phyloP scores from a whole-genome alignment of 2,329 filamentous ascomycete genomes.

The Fusarium odoratissimum region DNA sequence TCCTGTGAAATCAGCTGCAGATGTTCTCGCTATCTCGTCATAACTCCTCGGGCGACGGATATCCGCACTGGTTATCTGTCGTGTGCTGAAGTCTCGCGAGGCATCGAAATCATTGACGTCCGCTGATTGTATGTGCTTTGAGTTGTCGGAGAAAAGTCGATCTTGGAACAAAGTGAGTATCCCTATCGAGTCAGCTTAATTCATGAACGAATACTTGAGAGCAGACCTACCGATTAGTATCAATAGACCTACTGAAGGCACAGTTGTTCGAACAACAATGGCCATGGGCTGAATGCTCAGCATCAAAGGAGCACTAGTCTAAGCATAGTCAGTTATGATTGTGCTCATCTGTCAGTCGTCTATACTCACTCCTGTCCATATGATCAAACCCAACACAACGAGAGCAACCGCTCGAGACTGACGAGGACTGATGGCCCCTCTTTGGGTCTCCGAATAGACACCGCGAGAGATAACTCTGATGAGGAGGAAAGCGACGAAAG shows the following conservation, averaged over 20 bases:
- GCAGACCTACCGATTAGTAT: constrained; percentile 58
- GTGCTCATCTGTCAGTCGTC: neutral
- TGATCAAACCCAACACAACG: constrained; percentile 57
- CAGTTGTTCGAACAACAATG: constrained; percentile 59
- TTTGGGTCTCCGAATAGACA: constrained; percentile 48
- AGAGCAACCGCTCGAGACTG: constrained; percentile 57
- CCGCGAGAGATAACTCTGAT: constrained; percentile 55
- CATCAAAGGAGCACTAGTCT: constrained; percentile 65
- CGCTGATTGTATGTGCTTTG: neutral
- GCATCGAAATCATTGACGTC: constrained; percentile 18
- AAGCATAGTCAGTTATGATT: constrained; percentile 2
- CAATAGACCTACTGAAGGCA: constrained; percentile 63
- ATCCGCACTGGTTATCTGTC: constrained; percentile 52
- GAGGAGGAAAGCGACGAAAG: constrained; percentile 57
- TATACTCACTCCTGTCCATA: constrained; percentile 66
- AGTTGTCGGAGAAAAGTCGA: constrained; percentile 17
- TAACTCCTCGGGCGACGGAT: constrained; percentile 60
- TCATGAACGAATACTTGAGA: neutral
- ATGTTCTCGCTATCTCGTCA: constrained; percentile 61
- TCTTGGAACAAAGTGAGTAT: constrained; percentile 53
- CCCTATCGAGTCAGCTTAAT: constrained; percentile 33
- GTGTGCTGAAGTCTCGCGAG: constrained; percentile 28
- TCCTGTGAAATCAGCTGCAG: constrained; percentile 42
- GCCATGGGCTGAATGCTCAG: constrained; percentile 58
- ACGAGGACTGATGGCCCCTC: constrained; percentile 40